Evolutionary conservation across 1,284 basidiomycete genomes (phyloP).

Genomic region (Pholiota adiposa): DNA sequence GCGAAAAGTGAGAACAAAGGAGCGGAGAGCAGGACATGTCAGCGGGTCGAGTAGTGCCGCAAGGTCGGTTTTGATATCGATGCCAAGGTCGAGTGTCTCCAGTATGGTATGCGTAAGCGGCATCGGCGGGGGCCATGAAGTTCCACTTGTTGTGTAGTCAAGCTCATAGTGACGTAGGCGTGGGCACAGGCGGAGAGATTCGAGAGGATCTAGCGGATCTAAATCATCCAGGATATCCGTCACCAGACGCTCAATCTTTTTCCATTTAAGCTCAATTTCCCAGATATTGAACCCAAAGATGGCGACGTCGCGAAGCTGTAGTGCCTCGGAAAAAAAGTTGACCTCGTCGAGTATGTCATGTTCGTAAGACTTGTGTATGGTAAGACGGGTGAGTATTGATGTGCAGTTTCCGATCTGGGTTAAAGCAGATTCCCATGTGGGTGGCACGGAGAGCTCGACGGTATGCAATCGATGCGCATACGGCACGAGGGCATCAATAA

Average conservation of each 20-base stretch:
- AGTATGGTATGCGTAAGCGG: constrained; percentile 12
- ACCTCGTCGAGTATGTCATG: not conserved
- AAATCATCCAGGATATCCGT: too few species aligned
- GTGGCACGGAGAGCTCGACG: constrained; percentile 22
- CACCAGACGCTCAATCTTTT: too few species aligned
- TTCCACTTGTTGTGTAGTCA: too few species aligned
- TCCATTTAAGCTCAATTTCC: too few species aligned
- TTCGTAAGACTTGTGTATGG: not conserved
- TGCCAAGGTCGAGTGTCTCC: constrained; percentile 17
- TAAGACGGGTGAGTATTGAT: constrained; percentile 17
- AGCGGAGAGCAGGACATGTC: constrained; percentile 18
- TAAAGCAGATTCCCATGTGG: constrained; percentile 16
- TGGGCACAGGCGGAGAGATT: too few species aligned
- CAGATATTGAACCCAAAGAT: too few species aligned
- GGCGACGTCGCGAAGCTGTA: not conserved
- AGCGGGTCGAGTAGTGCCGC: constrained; percentile 12
- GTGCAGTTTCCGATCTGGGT: constrained; percentile 9
- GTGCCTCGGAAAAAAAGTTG: not conserved
- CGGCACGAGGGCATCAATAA: constrained; percentile 18
- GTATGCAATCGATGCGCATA: constrained; percentile 22
- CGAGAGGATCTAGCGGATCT: too few species aligned
- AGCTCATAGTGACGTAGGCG: too few species aligned
- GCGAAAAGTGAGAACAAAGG: constrained; percentile 18
- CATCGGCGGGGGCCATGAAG: too few species aligned
- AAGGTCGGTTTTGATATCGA: constrained; percentile 9